Evolutionary conservation across 2,329 filamentous ascomycete species (phyloP).

Genomic region (Apiospora rasikravindrae): DNA sequence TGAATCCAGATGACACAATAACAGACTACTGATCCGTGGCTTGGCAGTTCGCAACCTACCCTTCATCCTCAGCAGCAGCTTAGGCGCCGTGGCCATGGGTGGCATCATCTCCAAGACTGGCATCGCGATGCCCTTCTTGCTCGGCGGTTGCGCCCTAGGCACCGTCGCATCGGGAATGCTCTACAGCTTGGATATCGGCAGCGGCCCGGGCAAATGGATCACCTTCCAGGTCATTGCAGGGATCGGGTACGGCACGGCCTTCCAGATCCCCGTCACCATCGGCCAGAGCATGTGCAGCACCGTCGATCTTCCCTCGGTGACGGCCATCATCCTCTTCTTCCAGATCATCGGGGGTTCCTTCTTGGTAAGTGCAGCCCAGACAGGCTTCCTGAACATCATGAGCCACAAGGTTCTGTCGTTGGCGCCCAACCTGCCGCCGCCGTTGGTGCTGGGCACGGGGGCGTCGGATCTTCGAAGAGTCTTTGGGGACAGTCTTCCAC

Average conservation of each 20-base stretch:
- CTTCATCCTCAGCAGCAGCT: conserved; percentile 22
- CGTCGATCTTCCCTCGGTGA: conserved; percentile 9
- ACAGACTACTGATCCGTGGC: neutral
- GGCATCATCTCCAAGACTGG: conserved; percentile 11
- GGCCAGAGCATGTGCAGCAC: neutral
- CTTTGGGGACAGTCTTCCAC: neutral
- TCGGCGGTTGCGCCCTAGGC: neutral
- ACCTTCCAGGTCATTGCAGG: conserved; percentile 8
- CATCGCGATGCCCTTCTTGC: conserved; percentile 1
- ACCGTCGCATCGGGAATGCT: neutral
- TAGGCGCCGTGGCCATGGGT: neutral
- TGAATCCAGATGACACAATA: too few relatives aligned
- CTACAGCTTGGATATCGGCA: conserved; percentile 13
- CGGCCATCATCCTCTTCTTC: conserved; percentile 19
- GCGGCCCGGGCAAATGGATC: conserved; percentile 19
- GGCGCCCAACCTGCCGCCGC: neutral
- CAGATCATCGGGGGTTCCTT: conserved; percentile 16
- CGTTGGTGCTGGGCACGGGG: neutral
- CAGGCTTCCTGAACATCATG: conserved; percentile 10
- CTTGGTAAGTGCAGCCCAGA: neutral
- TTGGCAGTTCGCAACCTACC: conserved; percentile 26
- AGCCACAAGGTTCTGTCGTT: neutral
- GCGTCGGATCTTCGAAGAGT: neutral
- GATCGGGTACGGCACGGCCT: neutral
- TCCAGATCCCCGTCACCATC: conserved; percentile 12